phyloP scores from a whole-genome alignment of 164 flowering plant species.

The Berberis vulgaris region DNA sequence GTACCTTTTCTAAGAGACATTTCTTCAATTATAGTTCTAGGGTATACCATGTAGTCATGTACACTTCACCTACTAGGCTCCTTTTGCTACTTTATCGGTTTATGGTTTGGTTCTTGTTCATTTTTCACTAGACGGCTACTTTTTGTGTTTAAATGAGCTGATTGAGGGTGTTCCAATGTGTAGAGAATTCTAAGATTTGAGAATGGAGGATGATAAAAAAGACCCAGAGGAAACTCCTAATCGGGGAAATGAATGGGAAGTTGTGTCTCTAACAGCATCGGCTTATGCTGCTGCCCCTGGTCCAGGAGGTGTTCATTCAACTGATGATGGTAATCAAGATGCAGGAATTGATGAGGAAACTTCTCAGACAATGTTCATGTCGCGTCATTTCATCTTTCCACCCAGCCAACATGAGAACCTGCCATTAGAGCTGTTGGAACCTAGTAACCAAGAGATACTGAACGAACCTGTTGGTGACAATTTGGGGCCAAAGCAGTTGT shows the following conservation, averaged over 20 bases:
- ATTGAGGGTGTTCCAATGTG: background rate
- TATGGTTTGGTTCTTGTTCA: too few relatives aligned
- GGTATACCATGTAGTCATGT: too few relatives aligned
- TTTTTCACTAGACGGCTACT: background rate
- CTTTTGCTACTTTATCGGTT: too few relatives aligned
- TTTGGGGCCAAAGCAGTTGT: background rate
- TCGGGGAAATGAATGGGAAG: conserved; percentile 97
- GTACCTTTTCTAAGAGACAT: too few relatives aligned
- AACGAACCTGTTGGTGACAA: conserved; percentile 26
- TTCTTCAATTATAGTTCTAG: too few relatives aligned
- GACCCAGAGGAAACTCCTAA: conserved; percentile 36
- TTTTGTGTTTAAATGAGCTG: background rate
- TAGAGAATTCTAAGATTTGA: conserved; percentile 11
- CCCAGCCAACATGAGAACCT: conserved; percentile 67
- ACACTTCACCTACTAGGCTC: too few relatives aligned
- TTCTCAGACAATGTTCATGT: conserved; percentile 68
- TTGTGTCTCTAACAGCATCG: conserved; percentile 89
- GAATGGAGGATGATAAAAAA: conserved; percentile 35
- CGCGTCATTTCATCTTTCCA: conserved; percentile 86
- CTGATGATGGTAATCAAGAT: conserved; percentile 19
- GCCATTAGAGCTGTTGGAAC: conserved; percentile 23
- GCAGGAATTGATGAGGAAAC: conserved; percentile 35
- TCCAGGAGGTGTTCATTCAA: conserved; percentile 32
- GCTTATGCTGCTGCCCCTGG: conserved; percentile 89
- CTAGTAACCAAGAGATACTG: conserved; percentile 29